Conservation (phyloP, 306 rosid genomes). For the Hylodesmum podocarpum region DNA sequence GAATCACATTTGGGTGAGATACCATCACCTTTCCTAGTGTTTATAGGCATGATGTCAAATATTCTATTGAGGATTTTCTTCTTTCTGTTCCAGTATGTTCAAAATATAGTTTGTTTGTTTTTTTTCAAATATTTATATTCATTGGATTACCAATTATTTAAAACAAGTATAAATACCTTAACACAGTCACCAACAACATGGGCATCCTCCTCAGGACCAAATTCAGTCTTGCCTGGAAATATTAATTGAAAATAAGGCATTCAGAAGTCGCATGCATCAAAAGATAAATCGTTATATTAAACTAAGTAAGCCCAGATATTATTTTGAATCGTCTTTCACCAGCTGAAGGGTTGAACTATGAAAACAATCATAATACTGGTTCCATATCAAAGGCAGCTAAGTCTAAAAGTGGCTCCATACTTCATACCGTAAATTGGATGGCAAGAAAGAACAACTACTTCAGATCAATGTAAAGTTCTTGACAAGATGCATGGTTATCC, state of each 20-base stretch:
- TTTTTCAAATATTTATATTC: neutral
- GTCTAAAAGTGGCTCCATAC: slow-evolving; percentile 10
- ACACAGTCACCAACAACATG: slow-evolving; percentile 99
- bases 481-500: neutral
- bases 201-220: slow-evolving; percentile 85
- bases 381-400: neutral
- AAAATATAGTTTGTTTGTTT: neutral
- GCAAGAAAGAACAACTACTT: neutral
- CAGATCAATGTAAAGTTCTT: neutral
- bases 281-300: neutral
- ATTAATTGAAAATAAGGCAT: slow-evolving; percentile 28
- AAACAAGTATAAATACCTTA: slow-evolving; percentile 59
- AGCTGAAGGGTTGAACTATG: neutral
- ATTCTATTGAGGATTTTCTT: neutral
- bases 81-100: neutral
- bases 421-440: neutral
- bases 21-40: neutral
- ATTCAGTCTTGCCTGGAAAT: slow-evolving; percentile 81
- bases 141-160: neutral
- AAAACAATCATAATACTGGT: neutral
- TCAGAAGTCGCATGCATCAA: slow-evolving; percentile 12
- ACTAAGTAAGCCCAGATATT: neutral
- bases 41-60: neutral
- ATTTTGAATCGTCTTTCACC: slow-evolving; percentile 6
- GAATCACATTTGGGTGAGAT: neutral